Base-by-base conservation (phyloP, 176 grass and related monocot species). In the Oryza glaberrima region DNA sequence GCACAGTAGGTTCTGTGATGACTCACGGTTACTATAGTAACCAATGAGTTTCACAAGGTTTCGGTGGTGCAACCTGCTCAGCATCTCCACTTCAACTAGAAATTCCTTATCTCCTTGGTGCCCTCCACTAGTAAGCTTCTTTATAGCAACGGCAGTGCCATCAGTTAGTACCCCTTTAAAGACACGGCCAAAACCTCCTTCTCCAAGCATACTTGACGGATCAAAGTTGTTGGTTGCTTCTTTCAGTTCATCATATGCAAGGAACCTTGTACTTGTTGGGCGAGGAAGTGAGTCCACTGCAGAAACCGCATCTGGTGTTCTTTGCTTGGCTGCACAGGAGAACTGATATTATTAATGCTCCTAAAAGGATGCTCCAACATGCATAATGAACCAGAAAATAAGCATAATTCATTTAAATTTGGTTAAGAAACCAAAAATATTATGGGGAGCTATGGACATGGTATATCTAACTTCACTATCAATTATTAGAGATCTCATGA, bases 31-130 rank as follows among this genome's bases (percentile, higher is more conserved):
- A 77, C 91, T 92, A 84, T 96, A 99, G 77, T 96, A 99, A 68
- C 97, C 97, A 88, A 96, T 86, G 69, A 99, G 88, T 90, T 99
- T 99, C 73, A 99, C 97, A 88, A 99, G 94, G 88, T 99, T 99
- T 36, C 97, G 88, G 65, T 99, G 97, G 77, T 99, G 97, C 78
- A 99, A 88, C 72, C 94, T 93, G 92, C 97, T 99, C 77, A 99
- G 83, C 97, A 99, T 99, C 85, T 99, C 94, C 81, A 99, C 97
- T 88, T 99, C 97, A 86, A 99, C 97, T 48, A 99, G 65, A 73
- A 96, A 99, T 72, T 99, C 97, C 68, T 96, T 99, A 82, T 94
- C 94, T 83, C 97, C 97, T 83, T 99, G 97, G 64, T 99, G 97
- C 51, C 97, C 94, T 34, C 97, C 97, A 67, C 1, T 77, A 15